These are phyloP conservation scores for Ceratocystis alfenasii DNA, from an alignment of 2,329 filamentous ascomycete genomes.

Conservation along the genomic window DNA sequence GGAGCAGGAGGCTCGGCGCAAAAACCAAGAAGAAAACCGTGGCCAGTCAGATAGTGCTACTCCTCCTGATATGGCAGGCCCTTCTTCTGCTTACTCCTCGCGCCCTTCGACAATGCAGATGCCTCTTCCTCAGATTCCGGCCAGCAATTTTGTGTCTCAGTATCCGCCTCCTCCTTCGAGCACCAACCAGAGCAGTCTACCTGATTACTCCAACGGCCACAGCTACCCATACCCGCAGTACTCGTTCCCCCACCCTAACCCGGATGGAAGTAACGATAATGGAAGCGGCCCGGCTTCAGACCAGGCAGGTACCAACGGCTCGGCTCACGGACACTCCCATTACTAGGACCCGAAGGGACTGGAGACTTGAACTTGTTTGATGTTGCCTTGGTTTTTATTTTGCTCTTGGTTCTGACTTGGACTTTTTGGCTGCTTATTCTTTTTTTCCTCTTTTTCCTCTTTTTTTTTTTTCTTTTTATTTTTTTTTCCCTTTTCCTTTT, in stretches of 20 bases:
- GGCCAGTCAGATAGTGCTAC: conserved; percentile 3
- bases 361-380: not conserved
- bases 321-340: conserved; percentile 40
- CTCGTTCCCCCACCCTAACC: not conserved
- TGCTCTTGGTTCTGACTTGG: not conserved
- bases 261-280: not conserved
- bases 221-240: conserved; percentile 44
- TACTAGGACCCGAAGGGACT: not conserved
- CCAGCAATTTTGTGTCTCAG: not conserved
- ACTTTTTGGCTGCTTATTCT: not conserved
- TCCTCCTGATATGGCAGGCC: conserved; percentile 4
- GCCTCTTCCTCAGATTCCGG: conserved; percentile 15
- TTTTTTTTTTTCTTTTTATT: not conserved
- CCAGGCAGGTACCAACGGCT: conserved; percentile 46
- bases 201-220: conserved; percentile 43
- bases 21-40: conserved; percentile 32
- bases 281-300: conserved; percentile 26
- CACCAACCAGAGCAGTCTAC: conserved; percentile 36
- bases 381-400: not conserved
- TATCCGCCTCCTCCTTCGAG: conserved; percentile 30
- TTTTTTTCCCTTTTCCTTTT: not conserved
- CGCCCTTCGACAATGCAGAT: conserved; percentile 15
- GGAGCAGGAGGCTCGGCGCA: conserved; percentile 85
- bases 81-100: not conserved
- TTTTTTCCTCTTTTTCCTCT: too few species aligned